Base-by-base conservation (phyloP, 2,329 filamentous ascomycete species). In the Nectriaceae sp. region DNA sequence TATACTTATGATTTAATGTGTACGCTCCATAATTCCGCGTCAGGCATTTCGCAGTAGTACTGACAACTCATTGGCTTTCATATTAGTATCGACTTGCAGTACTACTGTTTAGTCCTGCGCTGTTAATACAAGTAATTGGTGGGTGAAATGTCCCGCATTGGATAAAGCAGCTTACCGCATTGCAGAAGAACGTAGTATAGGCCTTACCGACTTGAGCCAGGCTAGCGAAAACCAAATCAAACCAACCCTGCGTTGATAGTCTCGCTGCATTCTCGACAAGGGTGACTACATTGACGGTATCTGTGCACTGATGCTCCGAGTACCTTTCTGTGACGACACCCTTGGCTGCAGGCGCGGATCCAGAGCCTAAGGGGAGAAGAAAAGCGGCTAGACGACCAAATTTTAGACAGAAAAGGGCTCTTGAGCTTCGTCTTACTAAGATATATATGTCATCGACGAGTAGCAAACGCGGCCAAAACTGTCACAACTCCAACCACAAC, bases 311-410 rank as follows among this genome's bases (percentile, higher is more conserved):
- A 1, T 74, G 74, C 2, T 81, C 73, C 0, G 84, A 72, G 38
- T 84, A 84, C 84, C 89, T 86, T 47, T 87, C 80, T 0, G 87
- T 78, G 50, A 89, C 87, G n/a, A 86, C 83, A 1, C 86, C 87
- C 55, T 89, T 90, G 1, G 85, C 84, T 0, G 86, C 84, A 0
- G 85, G 79, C 0, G 84, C 86, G 0, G 85, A 85, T 0, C 87
- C 87, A 0, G 85, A 86, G 0, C 83, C 85, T 22, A 89, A 81
- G 0, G 87, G 87, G 0, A 90, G 73, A 1, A 89, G 63, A 21
- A 81, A 77, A 0, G 84, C 84, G 2, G 85, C 79, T 77, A 49
- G 1, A n/a, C 3, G 0, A 3, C 42, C 1, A 44, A 40, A n/a
- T 21, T 13, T 33, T 5, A 24, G 8, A 4, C 6, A 21, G n/a